Evolutionary conservation across 495 filamentous ascomycete genomes (phyloP).

Genomic region (Penicillium antarcticum): DNA sequence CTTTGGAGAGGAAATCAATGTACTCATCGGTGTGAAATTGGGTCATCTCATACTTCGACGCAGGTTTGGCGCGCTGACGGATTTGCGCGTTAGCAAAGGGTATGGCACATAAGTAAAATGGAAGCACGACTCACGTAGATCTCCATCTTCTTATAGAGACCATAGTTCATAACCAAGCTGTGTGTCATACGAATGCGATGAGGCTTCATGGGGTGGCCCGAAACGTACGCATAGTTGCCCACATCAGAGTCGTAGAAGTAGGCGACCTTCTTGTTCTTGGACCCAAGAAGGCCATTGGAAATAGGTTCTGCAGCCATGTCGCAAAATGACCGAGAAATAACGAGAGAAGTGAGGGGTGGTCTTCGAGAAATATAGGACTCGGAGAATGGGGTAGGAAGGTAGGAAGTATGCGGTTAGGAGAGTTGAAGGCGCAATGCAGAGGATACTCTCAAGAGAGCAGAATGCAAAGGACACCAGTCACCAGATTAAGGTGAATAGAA

Average conservation of each 20-base stretch:
- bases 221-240: conserved; percentile 96
- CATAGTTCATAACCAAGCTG: conserved; percentile 98
- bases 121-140: conserved; percentile 77
- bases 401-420: conserved; percentile 17
- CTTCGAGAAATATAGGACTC: conserved; percentile 4
- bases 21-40: conserved; percentile 99
- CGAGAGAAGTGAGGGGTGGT: not conserved
- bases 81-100: conserved; percentile 23
- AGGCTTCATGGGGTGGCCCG: conserved; percentile 99
- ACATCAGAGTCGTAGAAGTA: conserved; percentile 99
- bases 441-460: conserved; percentile 1
- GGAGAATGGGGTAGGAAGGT: conserved; percentile 4
- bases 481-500: conserved; percentile 1
- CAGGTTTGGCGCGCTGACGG: conserved; percentile 89
- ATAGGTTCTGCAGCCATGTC: conserved; percentile 47
- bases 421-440: conserved; percentile 6
- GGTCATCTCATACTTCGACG: conserved; percentile 95
- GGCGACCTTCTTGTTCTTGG: conserved; percentile 73
- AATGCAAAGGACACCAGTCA: conserved; percentile 1
- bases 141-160: conserved; percentile 97
- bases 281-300: conserved; percentile 38
- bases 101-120: not conserved
- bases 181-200: conserved; percentile 97
- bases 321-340: conserved; percentile 1
- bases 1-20: conserved; percentile 93